These are phyloP conservation scores for Pyrrhoderma lamaoense DNA, from an alignment of 1,284 basidiomycete genomes.

Conservation along the genomic window DNA sequence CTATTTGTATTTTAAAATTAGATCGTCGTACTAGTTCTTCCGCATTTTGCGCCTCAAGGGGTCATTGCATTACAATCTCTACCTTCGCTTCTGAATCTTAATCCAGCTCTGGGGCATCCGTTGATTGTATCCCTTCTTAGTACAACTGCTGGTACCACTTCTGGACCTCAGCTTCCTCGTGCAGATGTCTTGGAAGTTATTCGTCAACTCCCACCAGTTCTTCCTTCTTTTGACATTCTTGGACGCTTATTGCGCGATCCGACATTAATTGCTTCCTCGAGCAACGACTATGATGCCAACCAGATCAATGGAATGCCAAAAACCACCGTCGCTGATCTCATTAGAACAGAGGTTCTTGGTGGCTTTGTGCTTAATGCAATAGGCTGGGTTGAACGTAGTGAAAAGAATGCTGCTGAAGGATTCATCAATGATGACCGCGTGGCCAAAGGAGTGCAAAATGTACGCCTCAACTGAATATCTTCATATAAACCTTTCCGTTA, in stretches of 20 bases:
- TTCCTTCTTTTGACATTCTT: constrained; percentile 67
- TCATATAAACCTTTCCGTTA: too few relatives aligned
- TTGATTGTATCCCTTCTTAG: constrained; percentile 49
- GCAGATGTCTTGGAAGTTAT: constrained; percentile 49
- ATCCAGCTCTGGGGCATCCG: constrained; percentile 59
- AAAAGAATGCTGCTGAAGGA: constrained; percentile 56
- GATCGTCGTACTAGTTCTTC: constrained; percentile 29
- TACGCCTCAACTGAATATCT: constrained; percentile 24
- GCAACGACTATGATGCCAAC: constrained; percentile 22
- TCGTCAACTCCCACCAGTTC: constrained; percentile 51
- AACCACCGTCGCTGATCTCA: constrained; percentile 54
- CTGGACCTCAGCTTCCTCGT: constrained; percentile 25
- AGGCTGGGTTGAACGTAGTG: constrained; percentile 58
- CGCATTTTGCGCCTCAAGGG: constrained; percentile 40
- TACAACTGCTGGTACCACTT: constrained; percentile 28
- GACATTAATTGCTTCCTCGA: constrained; percentile 31
- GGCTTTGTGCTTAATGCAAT: constrained; percentile 60
- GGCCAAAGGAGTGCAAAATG: constrained; percentile 59
- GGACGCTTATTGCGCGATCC: constrained; percentile 57
- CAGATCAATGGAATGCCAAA: constrained; percentile 20
- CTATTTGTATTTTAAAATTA: background rate
- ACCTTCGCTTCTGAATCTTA: constrained; percentile 54
- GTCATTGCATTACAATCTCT: constrained; percentile 62
- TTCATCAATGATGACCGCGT: constrained; percentile 63
- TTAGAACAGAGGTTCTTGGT: constrained; percentile 56